A percentile compares a stretch with the other conserved stretches of the same genome.
Evolutionary conservation across 768 basidiomycete genomes (phyloP).

Genomic region (Psilocybe sp.): DNA sequence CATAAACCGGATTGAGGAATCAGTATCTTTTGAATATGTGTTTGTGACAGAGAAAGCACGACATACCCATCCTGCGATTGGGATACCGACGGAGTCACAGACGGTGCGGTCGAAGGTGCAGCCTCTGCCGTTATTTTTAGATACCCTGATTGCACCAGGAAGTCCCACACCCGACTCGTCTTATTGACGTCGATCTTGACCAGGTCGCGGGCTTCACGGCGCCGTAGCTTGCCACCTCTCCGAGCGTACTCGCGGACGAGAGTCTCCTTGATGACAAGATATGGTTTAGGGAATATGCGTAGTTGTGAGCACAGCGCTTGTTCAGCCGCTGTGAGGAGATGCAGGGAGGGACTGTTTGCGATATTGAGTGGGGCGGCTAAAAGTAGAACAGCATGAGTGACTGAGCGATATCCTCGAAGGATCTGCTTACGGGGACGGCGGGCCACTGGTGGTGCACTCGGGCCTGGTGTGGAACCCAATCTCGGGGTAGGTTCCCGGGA

Average conservation of each 20-base stretch:
- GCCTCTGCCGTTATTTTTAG: slow-evolving; percentile 65
- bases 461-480: slow-evolving; percentile 30
- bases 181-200: slow-evolving; percentile 95
- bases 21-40: not conserved
- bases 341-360: slow-evolving; percentile 84
- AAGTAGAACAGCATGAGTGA: slow-evolving; percentile 6
- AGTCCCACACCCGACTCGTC: slow-evolving; percentile 91
- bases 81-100: slow-evolving; percentile 26
- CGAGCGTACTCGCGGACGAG: slow-evolving; percentile 91
- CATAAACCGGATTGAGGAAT: slow-evolving; percentile 5
- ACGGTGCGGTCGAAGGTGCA: slow-evolving; percentile 40
- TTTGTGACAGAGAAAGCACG: slow-evolving; percentile 13
- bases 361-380: slow-evolving; percentile 75
- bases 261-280: slow-evolving; percentile 93
- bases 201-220: slow-evolving; percentile 85
- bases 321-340: slow-evolving; percentile 86
- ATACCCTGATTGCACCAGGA: slow-evolving; percentile 82
- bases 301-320: slow-evolving; percentile 85
- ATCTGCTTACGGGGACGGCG: slow-evolving; percentile 41
- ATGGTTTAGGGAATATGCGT: slow-evolving; percentile 92
- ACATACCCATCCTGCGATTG: slow-evolving; percentile 35
- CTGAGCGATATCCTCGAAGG: not conserved
- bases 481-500: slow-evolving; percentile 66
- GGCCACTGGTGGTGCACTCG: slow-evolving; percentile 34
- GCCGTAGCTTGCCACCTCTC: slow-evolving; percentile 81